A percentile compares a stretch with the other conserved stretches of the same genome.
Evolutionary conservation across 1,284 basidiomycete genomes (phyloP).

Genomic region (Singerocomus rubriflavus): DNA sequence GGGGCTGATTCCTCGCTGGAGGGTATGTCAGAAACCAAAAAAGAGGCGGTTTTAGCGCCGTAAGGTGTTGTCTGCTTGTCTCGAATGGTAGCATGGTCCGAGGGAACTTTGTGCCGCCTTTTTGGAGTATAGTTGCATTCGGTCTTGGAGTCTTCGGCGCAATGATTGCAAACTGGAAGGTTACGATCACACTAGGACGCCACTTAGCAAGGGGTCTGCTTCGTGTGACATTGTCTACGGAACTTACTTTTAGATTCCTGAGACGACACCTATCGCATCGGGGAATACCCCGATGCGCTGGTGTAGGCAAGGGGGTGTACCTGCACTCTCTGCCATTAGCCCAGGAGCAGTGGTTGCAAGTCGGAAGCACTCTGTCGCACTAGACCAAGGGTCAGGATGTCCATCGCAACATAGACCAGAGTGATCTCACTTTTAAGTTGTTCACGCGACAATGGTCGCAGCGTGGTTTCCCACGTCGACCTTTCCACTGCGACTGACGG

Average conservation of each 20-base stretch:
- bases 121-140: conserved; percentile 69
- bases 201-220: conserved; percentile 7
- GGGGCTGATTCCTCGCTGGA: conserved; percentile 29
- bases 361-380: conserved; percentile 68
- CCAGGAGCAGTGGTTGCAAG: conserved; percentile 73
- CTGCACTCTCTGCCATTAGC: conserved; percentile 58
- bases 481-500: conserved; percentile 67
- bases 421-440: conserved; percentile 59
- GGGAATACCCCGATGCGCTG: conserved; percentile 70
- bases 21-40: conserved; percentile 44
- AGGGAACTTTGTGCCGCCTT: conserved; percentile 55
- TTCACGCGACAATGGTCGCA: conserved; percentile 68
- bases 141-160: conserved; percentile 45
- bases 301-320: conserved; percentile 69
- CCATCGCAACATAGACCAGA: conserved; percentile 2
- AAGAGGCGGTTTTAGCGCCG: conserved; percentile 48
- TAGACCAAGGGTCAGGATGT: conserved; percentile 28
- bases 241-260: conserved; percentile 60
- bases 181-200: conserved; percentile 58
- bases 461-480: conserved; percentile 65
- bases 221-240: not conserved
- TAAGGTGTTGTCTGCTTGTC: conserved; percentile 41
- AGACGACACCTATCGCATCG: conserved; percentile 66
- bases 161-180: conserved; percentile 67
- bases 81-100: conserved; percentile 41